Conservation (phyloP, 768 basidiomycete genomes). For the Lactarius tabidus region DNA sequence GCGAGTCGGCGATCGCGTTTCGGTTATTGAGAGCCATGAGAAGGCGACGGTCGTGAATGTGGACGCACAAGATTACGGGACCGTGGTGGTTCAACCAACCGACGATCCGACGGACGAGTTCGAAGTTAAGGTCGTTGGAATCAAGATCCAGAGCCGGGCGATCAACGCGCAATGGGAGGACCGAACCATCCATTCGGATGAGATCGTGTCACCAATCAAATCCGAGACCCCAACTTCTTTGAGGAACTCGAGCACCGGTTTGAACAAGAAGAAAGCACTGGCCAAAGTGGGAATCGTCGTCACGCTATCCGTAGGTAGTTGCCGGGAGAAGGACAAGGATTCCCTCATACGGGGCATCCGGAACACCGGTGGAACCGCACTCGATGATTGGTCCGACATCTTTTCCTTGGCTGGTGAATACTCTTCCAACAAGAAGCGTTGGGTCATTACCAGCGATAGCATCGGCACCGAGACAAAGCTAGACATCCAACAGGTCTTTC, state of each 20-base stretch:
- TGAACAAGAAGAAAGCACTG: constrained; percentile 30
- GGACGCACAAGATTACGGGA: constrained; percentile 30
- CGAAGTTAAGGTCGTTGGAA: constrained; percentile 36
- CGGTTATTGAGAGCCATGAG: constrained; percentile 32
- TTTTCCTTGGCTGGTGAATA: constrained; percentile 53
- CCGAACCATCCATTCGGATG: constrained; percentile 42
- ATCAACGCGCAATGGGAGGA: constrained; percentile 51
- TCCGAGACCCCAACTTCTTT: constrained; percentile 48
- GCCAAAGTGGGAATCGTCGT: constrained; percentile 56
- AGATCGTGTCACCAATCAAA: constrained; percentile 40
- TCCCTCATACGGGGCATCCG: constrained; percentile 42
- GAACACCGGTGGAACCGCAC: constrained; percentile 49
- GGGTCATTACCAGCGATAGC: constrained; percentile 48
- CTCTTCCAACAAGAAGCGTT: constrained; percentile 43
- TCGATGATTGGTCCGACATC: constrained; percentile 60
- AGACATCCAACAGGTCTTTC: constrained; percentile 54
- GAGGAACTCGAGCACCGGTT: constrained; percentile 40
- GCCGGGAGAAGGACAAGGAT: constrained; percentile 41
- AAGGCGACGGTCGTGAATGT: constrained; percentile 34
- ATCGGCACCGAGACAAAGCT: constrained; percentile 42
- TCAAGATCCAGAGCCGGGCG: constrained; percentile 51
- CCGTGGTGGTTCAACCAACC: constrained; percentile 22
- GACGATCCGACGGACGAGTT: constrained; percentile 37
- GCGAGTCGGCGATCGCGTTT: constrained; percentile 53
- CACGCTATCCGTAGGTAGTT: constrained; percentile 43